Conservation (phyloP, 768 basidiomycete species). For the Inosperma sp. region DNA sequence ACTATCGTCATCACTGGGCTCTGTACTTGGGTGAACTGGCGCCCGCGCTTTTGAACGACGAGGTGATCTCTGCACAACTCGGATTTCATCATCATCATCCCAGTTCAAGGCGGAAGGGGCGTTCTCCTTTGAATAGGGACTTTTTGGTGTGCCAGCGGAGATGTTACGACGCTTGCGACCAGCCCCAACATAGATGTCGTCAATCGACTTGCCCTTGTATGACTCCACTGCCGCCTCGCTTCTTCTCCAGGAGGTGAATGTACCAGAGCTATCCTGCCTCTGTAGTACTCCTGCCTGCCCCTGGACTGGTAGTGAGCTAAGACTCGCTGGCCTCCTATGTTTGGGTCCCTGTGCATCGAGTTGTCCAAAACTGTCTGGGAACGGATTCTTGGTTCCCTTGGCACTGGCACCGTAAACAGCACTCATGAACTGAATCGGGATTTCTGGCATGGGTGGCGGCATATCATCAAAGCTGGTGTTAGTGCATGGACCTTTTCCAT, state of each 20-base stretch:
- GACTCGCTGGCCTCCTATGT: too few species aligned
- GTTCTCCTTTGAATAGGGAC: not conserved
- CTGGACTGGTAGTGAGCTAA: too few species aligned
- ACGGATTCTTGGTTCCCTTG: too few species aligned
- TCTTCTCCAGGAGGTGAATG: constrained; percentile 17
- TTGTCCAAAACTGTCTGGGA: too few species aligned
- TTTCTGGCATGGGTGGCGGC: constrained; percentile 32
- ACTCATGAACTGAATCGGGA: constrained; percentile 28
- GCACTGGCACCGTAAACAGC: constrained; percentile 6
- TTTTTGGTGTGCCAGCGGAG: constrained; percentile 5
- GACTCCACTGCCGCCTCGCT: constrained; percentile 14
- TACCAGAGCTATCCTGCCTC: constrained; percentile 25
- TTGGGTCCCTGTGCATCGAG: too few species aligned
- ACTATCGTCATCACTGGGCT: constrained; percentile 5
- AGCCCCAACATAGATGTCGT: constrained; percentile 25
- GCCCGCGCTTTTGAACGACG: too few species aligned
- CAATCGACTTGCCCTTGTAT: constrained; percentile 20
- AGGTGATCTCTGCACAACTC: constrained; percentile 31
- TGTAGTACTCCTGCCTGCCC: too few species aligned
- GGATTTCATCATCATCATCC: constrained; percentile 23
- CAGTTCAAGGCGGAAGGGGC: not conserved
- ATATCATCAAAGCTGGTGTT: constrained; percentile 18
- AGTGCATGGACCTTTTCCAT: constrained; percentile 21
- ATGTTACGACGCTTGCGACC: not conserved
- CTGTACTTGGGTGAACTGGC: too few species aligned